Percentiles rank a stretch among this genome's conserved stretches.
These are phyloP conservation scores for Phytophthora hibernalis DNA, from an alignment of 352 stramenopile species.

Conservation along the genomic window DNA sequence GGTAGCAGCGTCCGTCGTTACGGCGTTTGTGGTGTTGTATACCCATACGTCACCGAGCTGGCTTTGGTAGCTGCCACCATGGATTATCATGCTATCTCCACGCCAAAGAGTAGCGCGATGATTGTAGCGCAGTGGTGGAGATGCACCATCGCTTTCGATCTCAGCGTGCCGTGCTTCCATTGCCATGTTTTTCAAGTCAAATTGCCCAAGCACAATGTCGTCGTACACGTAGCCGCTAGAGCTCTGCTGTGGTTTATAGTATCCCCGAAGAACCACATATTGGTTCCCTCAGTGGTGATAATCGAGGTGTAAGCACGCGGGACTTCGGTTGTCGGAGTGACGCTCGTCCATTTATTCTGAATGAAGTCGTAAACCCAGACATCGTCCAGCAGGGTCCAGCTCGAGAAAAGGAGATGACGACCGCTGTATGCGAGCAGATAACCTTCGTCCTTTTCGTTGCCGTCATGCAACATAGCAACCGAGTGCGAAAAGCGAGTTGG, in stretches of 20 bases:
- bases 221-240: slow-evolving; percentile 77
- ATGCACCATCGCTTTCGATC: slow-evolving; percentile 11
- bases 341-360: slow-evolving; percentile 45
- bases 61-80: slow-evolving; percentile 77
- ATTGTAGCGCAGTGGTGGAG: slow-evolving; percentile 73
- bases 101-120: slow-evolving; percentile 63
- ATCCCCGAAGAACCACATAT: slow-evolving; percentile 84
- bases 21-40: slow-evolving; percentile 65
- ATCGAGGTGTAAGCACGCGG: slow-evolving; percentile 73
- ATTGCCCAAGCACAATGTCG: slow-evolving; percentile 54
- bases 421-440: slow-evolving; percentile 72
- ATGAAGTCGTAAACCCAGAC: slow-evolving; percentile 69
- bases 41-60: slow-evolving; percentile 74
- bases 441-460: slow-evolving; percentile 21
- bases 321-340: slow-evolving; percentile 21
- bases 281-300: slow-evolving; percentile 45
- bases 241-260: slow-evolving; percentile 63
- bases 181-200: slow-evolving; percentile 33
- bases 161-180: slow-evolving; percentile 28
- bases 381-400: slow-evolving; percentile 63
- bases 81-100: slow-evolving; percentile 61
- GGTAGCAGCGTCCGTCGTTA: slow-evolving; percentile 22
- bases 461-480: slow-evolving; percentile 44
- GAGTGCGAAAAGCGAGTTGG: slow-evolving; percentile 73
- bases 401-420: slow-evolving; percentile 50